Evolutionary conservation across 768 basidiomycete species (phyloP), one percentile per base, ranked within the genome.

Genomic region (Tephrocybe sp.): DNA sequence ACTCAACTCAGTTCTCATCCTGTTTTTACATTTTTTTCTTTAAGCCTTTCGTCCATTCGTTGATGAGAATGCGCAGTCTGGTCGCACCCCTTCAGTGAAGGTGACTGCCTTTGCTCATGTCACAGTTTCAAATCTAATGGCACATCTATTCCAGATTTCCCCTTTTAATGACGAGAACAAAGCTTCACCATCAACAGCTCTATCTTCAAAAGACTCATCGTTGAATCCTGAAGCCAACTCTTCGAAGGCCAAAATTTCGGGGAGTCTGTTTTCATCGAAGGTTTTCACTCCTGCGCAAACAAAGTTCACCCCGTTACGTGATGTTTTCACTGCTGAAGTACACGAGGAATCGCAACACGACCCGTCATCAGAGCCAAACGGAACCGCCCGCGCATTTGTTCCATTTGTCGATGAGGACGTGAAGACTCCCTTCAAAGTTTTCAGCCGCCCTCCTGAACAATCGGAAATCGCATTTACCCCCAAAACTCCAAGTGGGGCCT

Each of bases 21-120:
- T 36, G 33, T 43, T 38, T 46, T 60, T 54, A 61, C 40, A 17
- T 57, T 58, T 51, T 58, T 45, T 23, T 32, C 47, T 42, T 57
- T 48, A 26, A 80, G 83, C 74, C 26, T 88, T 90, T 66, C 79
- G 77, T 52, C 87, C 89, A 7, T 89, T 84, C 58, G 72, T 82
- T 1, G 88, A 88, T 46, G 85, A 87, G 60, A 82, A 81, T 55
- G 66, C 68, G 1, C 65, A 67, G 41, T 59, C 65, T 71, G 77
- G 56, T 72, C 80, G 62, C 73, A 82, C 68, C 4, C 59, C 61
- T 38, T 70, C 69, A 17, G 60, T 72, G 8, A 77, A 77, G 65
- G 81, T 79, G 53, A 47, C 13, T 35, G 12, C 8, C 33, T 17
- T 11, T 39, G 30, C 13, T 30, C 32, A 34, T 5, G 23, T n/a